Percentiles rank a stretch among this genome's conserved stretches.
Conservation (phyloP, 2,329 filamentous ascomycete species). For the Neoarthrinium moseri region DNA sequence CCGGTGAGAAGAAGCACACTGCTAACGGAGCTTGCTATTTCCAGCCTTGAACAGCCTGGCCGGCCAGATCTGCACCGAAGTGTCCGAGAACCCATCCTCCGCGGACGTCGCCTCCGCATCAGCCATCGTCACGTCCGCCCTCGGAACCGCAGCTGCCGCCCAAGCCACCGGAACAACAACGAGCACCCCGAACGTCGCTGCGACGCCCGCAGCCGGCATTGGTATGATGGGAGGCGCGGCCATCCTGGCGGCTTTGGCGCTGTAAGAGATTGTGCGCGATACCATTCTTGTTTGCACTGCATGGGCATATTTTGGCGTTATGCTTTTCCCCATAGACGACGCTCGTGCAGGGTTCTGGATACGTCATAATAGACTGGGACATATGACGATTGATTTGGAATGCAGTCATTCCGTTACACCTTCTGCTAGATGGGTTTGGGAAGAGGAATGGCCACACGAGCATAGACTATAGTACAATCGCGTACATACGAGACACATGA, state of each 20-base stretch:
- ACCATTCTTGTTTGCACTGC: neutral
- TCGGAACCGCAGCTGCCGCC: slow-evolving; percentile 15
- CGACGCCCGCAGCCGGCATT: slow-evolving; percentile 22
- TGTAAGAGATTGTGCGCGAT: no score
- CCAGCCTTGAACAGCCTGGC: slow-evolving; percentile 20
- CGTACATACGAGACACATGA: neutral
- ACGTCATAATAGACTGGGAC: neutral
- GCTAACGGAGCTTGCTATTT: neutral
- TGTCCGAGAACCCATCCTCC: slow-evolving; percentile 18
- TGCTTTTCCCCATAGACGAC: no score
- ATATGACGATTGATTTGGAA: neutral
- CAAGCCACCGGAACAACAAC: slow-evolving; percentile 15
- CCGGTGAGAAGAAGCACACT: slow-evolving; percentile 3
- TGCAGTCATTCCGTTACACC: neutral
- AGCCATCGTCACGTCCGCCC: slow-evolving; percentile 22
- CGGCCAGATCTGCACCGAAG: slow-evolving; percentile 24
- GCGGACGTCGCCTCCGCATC: slow-evolving; percentile 28
- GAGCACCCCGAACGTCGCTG: slow-evolving; percentile 17
- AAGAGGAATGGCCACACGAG: neutral
- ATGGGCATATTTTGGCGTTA: neutral
- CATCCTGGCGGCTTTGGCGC: slow-evolving; percentile 21
- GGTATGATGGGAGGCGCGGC: slow-evolving; percentile 24
- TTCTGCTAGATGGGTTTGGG: neutral
- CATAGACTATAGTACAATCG: neutral
- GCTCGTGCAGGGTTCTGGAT: no score